phyloP scores from a whole-genome alignment of 2,329 filamentous ascomycete species.

The Phialocephala subalpina region DNA sequence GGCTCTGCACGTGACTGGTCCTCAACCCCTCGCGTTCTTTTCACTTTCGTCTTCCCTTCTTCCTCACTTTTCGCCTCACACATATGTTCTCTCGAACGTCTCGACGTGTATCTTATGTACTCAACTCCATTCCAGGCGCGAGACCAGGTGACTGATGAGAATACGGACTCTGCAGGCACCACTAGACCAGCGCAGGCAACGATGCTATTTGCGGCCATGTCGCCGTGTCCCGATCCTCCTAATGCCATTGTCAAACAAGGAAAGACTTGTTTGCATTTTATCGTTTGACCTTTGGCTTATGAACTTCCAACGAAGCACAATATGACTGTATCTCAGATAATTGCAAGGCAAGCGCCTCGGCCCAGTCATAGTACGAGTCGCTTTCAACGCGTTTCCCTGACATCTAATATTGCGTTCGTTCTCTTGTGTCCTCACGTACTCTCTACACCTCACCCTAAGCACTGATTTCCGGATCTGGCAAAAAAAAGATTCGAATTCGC shows the following conservation, averaged over 20 bases:
- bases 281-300: background rate
- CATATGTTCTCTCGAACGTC: background rate
- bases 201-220: background rate
- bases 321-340: background rate
- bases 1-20: background rate
- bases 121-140: background rate
- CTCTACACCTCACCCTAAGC: background rate
- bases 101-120: background rate
- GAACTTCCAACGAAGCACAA: background rate
- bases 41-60: background rate
- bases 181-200: background rate
- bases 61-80: background rate
- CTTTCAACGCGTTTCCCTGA: background rate
- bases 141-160: too few species aligned
- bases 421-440: background rate
- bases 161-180: too few species aligned
- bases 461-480: background rate
- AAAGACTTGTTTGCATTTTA: background rate
- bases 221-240: background rate
- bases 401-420: background rate
- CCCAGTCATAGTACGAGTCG: background rate
- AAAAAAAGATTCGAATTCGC: background rate
- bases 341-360: background rate
- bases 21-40: background rate
- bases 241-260: background rate